A percentile compares a stretch with the other conserved stretches of the same genome.
These are phyloP conservation scores for Pyrenula aspistea DNA, from an alignment of 495 filamentous ascomycete species.

Conservation along the genomic window DNA sequence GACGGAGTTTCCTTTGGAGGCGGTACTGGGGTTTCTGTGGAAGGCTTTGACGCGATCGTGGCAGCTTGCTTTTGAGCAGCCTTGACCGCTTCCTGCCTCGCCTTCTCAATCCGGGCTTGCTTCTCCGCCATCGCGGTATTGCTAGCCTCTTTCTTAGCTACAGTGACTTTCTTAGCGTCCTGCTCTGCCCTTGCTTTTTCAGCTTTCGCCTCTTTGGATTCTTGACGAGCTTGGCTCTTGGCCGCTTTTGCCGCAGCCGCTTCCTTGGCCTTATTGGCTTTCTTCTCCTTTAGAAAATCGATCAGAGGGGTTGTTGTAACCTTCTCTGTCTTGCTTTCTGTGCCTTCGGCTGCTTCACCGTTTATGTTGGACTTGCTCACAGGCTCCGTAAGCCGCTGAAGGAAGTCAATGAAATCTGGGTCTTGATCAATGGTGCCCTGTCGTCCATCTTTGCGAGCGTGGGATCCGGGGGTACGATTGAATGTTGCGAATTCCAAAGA, in stretches of 20 bases:
- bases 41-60: constrained; percentile 17
- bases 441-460: constrained; percentile 59
- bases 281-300: constrained; percentile 82
- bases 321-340: constrained; percentile 48
- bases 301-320: constrained; percentile 78
- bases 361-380: constrained; percentile 39
- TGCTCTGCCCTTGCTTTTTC: constrained; percentile 48
- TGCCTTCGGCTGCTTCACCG: constrained; percentile 37
- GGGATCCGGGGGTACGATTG: constrained; percentile 63
- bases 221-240: constrained; percentile 28
- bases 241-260: constrained; percentile 26
- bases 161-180: constrained; percentile 35
- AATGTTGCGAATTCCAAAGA: constrained; percentile 72
- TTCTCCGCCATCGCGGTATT: constrained; percentile 28
- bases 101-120: constrained; percentile 44
- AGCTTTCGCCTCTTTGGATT: constrained; percentile 43
- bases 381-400: constrained; percentile 76
- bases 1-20: constrained; percentile 21
- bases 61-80: constrained; percentile 62
- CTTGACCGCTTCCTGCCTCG: constrained; percentile 64
- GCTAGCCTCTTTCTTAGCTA: constrained; percentile 31
- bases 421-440: constrained; percentile 95
- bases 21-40: constrained; percentile 14
- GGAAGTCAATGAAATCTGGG: constrained; percentile 84
- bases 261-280: constrained; percentile 76